Conservation (phyloP, 139 green algal genomes). For the Coelastrella sp. region DNA sequence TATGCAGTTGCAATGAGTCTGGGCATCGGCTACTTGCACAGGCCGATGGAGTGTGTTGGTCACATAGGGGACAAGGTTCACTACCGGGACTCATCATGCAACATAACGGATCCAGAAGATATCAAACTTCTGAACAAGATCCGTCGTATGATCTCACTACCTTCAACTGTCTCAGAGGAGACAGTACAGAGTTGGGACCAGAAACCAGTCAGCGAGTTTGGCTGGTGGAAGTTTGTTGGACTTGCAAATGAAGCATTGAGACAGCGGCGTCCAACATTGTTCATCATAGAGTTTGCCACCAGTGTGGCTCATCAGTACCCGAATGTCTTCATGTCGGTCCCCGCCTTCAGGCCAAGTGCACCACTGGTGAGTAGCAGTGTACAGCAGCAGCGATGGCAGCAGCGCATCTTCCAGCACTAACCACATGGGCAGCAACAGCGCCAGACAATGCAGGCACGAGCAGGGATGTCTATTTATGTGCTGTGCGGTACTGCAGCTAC, state of each 20-base stretch:
- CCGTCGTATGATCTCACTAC: background rate
- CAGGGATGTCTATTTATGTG: too few relatives aligned
- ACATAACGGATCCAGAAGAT: background rate
- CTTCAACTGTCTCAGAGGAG: constrained; percentile 7
- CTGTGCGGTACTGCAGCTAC: too few relatives aligned
- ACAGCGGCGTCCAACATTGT: background rate
- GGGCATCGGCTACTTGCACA: constrained; percentile 25
- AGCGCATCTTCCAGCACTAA: background rate
- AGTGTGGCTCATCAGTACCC: constrained; percentile 19
- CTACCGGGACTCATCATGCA: background rate
- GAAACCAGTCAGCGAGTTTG: background rate
- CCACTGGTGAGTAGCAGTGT: background rate
- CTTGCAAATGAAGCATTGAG: background rate
- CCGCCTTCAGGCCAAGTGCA: background rate
- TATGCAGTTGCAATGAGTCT: constrained; percentile 7
- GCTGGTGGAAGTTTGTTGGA: constrained; percentile 14
- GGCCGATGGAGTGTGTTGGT: background rate
- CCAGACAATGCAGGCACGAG: too few relatives aligned
- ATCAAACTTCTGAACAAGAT: background rate
- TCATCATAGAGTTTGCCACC: constrained; percentile 35
- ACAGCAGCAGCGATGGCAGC: background rate
- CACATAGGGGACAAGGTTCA: constrained; percentile 23
- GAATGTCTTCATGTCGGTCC: constrained; percentile 6
- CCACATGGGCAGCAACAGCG: background rate
- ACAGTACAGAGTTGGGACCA: background rate